Evolutionary conservation across 2,329 filamentous ascomycete species (phyloP).

Genomic region (Botryotinia narcissicola): DNA sequence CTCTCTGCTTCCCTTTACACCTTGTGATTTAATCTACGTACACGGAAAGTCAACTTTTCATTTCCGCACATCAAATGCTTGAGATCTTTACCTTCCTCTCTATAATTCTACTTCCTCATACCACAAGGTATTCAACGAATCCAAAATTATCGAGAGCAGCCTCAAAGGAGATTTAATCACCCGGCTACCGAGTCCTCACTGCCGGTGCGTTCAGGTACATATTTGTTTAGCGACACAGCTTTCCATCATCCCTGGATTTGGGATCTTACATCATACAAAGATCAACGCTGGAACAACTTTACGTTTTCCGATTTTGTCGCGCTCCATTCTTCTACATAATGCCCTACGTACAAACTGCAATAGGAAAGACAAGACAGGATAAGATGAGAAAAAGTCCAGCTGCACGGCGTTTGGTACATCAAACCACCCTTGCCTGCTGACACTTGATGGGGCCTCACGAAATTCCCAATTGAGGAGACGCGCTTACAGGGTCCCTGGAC

Average conservation of each 20-base stretch:
- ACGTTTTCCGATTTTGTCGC: not conserved
- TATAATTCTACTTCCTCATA: not conserved
- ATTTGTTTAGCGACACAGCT: not conserved
- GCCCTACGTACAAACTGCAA: not conserved
- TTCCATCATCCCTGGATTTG: not conserved
- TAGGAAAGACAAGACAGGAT: not conserved
- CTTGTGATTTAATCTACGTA: not conserved
- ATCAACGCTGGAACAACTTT: not conserved
- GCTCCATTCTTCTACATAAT: not conserved
- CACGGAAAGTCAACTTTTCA: fast-evolving
- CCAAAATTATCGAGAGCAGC: not conserved
- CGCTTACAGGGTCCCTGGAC: not conserved
- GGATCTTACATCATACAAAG: not conserved
- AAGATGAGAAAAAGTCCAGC: not conserved
- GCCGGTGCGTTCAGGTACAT: not conserved
- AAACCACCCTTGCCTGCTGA: slow-evolving; percentile 19
- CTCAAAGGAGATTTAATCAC: not conserved
- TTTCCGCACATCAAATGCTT: not conserved
- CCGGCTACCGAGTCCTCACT: not conserved
- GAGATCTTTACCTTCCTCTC: not conserved
- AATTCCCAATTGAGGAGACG: not conserved
- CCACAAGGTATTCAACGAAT: not conserved
- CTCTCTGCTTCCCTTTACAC: not conserved
- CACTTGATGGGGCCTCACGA: slow-evolving; percentile 7
- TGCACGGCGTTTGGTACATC: slow-evolving; percentile 18